phyloP scores from a whole-genome alignment of 176 grass and related monocot species.

The Areca catechu region DNA sequence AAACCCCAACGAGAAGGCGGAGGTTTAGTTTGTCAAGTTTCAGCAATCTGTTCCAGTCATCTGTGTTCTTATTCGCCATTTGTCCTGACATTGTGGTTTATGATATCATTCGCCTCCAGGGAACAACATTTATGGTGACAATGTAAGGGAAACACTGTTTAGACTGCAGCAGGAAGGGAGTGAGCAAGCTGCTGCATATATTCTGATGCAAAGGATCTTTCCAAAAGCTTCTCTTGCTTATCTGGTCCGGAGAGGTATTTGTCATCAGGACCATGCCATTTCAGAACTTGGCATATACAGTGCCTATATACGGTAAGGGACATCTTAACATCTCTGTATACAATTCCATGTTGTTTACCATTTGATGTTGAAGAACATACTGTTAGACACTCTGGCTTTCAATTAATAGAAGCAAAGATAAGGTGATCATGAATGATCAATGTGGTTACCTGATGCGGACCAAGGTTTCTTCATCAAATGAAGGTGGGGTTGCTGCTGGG shows the following conservation, averaged over 20 bases:
- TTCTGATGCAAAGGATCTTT: conserved; percentile 96
- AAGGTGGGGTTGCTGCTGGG: conserved; percentile 89
- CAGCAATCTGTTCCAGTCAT: background rate
- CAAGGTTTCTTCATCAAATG: conserved; percentile 90
- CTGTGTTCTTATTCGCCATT: background rate
- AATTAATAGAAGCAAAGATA: conserved; percentile 62
- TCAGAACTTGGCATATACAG: conserved; percentile 87
- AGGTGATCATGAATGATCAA: conserved; percentile 59
- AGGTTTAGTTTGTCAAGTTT: conserved; percentile 25
- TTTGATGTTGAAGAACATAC: conserved; percentile 11
- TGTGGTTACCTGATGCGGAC: conserved; percentile 90
- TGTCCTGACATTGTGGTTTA: conserved; percentile 9
- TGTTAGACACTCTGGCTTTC: no score
- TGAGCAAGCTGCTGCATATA: conserved; percentile 72
- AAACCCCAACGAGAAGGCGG: conserved; percentile 92
- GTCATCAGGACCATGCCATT: conserved; percentile 60
- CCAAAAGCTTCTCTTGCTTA: conserved; percentile 55
- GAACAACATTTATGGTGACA: conserved; percentile 75
- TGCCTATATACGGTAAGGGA: conserved; percentile 56
- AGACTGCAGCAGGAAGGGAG: conserved; percentile 49
- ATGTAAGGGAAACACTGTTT: conserved; percentile 46
- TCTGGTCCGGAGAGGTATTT: conserved; percentile 61
- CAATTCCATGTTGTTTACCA: background rate
- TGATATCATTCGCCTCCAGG: conserved; percentile 37
- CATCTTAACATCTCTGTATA: no score